These are phyloP conservation scores for Lodderomyces margitis DNA, from an alignment of 1,139 yeast species.

Conservation along the genomic window DNA sequence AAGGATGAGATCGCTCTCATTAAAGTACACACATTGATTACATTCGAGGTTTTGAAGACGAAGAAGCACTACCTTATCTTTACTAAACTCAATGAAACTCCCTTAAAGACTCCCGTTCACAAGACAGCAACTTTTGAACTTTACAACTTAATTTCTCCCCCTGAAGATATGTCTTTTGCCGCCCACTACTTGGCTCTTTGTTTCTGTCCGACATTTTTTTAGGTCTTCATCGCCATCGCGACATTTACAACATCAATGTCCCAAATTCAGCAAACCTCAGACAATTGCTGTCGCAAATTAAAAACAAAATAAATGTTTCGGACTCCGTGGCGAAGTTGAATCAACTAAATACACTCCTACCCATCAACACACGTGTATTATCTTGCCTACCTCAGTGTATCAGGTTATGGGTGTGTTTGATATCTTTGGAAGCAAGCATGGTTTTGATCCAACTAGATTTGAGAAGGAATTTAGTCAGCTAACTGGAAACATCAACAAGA, in stretches of 20 bases:
- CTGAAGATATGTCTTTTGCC: no score
- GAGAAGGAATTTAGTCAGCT: conserved; percentile 50
- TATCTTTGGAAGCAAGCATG: conserved; percentile 29
- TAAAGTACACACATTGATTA: no score
- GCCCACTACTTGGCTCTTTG: no score
- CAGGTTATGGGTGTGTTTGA: conserved; percentile 23
- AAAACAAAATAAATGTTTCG: no score
- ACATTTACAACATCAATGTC: neutral
- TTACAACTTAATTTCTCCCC: no score
- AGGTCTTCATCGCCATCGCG: neutral
- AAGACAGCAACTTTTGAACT: no score
- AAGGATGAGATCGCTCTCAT: no score
- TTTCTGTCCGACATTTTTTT: neutral
- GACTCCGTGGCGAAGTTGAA: conserved; percentile 1
- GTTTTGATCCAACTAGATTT: conserved; percentile 49
- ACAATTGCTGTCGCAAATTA: neutral
- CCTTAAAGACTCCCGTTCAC: no score
- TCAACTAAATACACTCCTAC: neutral
- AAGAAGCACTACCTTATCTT: no score
- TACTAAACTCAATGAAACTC: no score
- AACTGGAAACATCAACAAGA: conserved; percentile 33
- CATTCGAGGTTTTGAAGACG: no score
- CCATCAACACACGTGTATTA: neutral
- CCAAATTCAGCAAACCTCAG: neutral
- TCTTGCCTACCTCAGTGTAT: neutral